A percentile compares a stretch with the other conserved stretches of the same genome.
These are phyloP conservation scores for Leccinum disarticulatum DNA, from an alignment of 768 basidiomycete genomes.

Conservation along the genomic window DNA sequence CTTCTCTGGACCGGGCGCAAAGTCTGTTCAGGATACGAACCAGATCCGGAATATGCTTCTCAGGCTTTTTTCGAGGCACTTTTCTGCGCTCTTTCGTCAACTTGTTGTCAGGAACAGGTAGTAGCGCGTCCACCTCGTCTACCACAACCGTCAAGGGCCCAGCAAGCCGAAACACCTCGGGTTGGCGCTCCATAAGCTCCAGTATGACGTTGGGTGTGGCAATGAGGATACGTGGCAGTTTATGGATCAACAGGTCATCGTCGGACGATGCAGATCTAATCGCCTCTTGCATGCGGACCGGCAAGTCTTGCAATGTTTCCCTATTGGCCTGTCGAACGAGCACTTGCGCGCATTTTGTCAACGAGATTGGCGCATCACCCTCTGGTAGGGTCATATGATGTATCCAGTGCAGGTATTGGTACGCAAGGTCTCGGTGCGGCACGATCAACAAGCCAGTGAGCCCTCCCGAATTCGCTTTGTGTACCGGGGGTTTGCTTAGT, in stretches of 20 bases:
- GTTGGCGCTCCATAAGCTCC: conserved; percentile 50
- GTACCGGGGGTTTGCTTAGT: conserved; percentile 47
- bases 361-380: conserved; percentile 32
- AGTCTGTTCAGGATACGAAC: conserved; percentile 59
- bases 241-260: conserved; percentile 37
- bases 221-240: conserved; percentile 66
- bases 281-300: conserved; percentile 29
- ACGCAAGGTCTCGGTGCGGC: conserved; percentile 71
- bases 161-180: conserved; percentile 43
- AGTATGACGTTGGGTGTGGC: conserved; percentile 68
- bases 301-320: conserved; percentile 20
- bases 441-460: conserved; percentile 64
- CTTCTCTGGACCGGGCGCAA: conserved; percentile 39
- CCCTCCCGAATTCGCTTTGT: conserved; percentile 18
- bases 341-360: conserved; percentile 54
- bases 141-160: conserved; percentile 60
- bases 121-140: conserved; percentile 75
- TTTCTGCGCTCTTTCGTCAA: conserved; percentile 39
- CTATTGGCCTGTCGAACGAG: conserved; percentile 53
- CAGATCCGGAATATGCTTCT: conserved; percentile 57
- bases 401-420: conserved; percentile 68
- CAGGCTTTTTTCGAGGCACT: conserved; percentile 39
- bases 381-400: conserved; percentile 43
- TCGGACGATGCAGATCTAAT: conserved; percentile 31
- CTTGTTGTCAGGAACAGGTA: conserved; percentile 48